These are phyloP conservation scores for Stephania yunnanensis DNA, from an alignment of 164 flowering plant genomes.

Conservation along the genomic window DNA sequence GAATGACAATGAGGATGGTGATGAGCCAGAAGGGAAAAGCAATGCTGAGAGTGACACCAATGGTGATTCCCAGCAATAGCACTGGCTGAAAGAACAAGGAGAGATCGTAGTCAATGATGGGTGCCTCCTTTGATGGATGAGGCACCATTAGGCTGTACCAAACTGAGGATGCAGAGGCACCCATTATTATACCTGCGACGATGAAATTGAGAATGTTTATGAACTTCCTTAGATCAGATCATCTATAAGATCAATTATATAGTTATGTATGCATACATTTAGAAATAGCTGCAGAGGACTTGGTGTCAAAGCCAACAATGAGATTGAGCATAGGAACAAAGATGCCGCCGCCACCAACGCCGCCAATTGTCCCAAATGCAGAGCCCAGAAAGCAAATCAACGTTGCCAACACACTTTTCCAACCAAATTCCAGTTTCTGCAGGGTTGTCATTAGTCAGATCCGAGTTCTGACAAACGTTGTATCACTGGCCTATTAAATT, in stretches of 20 bases:
- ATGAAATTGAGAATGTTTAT: not conserved
- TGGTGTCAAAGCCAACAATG: slow-evolving; percentile 84
- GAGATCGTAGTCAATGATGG: slow-evolving; percentile 85
- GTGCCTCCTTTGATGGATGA: slow-evolving; percentile 78
- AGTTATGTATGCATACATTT: slow-evolving; percentile 44
- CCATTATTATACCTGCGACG: slow-evolving; percentile 62
- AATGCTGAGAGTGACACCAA: slow-evolving; percentile 70
- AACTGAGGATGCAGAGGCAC: slow-evolving; percentile 54
- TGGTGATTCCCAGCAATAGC: slow-evolving; percentile 51
- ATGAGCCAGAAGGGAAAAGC: slow-evolving; percentile 97
- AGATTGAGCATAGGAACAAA: slow-evolving; percentile 94
- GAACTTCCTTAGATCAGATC: too few relatives aligned
- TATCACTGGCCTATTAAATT: too few relatives aligned
- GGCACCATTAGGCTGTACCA: slow-evolving; percentile 87
- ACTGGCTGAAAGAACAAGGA: slow-evolving; percentile 92
- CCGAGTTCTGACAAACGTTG: too few relatives aligned
- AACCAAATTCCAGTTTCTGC: slow-evolving; percentile 63
- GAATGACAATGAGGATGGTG: slow-evolving; percentile 84
- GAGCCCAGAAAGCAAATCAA: slow-evolving; percentile 90
- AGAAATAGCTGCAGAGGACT: slow-evolving; percentile 95
- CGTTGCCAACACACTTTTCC: slow-evolving; percentile 69
- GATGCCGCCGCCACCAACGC: slow-evolving; percentile 96
- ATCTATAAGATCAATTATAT: too few relatives aligned
- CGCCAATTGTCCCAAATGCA: slow-evolving; percentile 92
- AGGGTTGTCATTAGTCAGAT: not conserved